These are phyloP conservation scores for Aquilaria agallochum DNA, from an alignment of 441 rosid species.

Conservation along the genomic window DNA sequence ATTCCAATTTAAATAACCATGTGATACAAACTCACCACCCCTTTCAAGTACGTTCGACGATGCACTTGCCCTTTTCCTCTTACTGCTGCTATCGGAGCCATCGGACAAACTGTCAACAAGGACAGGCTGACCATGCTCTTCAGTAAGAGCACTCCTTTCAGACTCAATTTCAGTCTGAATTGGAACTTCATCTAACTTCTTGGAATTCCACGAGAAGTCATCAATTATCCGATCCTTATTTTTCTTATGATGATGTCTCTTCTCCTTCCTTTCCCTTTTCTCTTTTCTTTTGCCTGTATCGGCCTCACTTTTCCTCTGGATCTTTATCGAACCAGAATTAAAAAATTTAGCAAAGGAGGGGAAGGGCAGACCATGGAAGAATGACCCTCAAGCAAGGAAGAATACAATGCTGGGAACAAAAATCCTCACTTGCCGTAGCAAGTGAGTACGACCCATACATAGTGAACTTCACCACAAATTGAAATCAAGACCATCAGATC, in stretches of 20 bases:
- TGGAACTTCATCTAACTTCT: constrained; percentile 10
- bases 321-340: constrained; percentile 66
- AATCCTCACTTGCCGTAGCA: too few species aligned
- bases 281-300: constrained; percentile 26
- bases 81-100: constrained; percentile 38
- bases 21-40: constrained; percentile 31
- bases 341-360: constrained; percentile 44
- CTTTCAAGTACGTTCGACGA: constrained; percentile 16
- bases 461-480: constrained; percentile 6
- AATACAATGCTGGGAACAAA: too few species aligned
- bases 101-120: constrained; percentile 42
- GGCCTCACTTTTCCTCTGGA: constrained; percentile 34
- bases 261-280: constrained; percentile 27
- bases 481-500: not conserved
- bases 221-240: constrained; percentile 11
- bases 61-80: constrained; percentile 34
- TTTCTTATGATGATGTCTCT: constrained; percentile 21
- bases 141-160: constrained; percentile 59
- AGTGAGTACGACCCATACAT: too few species aligned
- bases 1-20: not conserved
- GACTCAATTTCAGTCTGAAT: constrained; percentile 29
- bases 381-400: constrained; percentile 25
- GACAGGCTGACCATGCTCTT: constrained; percentile 54
- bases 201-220: constrained; percentile 3
- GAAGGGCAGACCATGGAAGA: constrained; percentile 22